These are phyloP conservation scores for Rhodomyrtus psidioides DNA, from an alignment of 441 rosid species.

Conservation along the genomic window DNA sequence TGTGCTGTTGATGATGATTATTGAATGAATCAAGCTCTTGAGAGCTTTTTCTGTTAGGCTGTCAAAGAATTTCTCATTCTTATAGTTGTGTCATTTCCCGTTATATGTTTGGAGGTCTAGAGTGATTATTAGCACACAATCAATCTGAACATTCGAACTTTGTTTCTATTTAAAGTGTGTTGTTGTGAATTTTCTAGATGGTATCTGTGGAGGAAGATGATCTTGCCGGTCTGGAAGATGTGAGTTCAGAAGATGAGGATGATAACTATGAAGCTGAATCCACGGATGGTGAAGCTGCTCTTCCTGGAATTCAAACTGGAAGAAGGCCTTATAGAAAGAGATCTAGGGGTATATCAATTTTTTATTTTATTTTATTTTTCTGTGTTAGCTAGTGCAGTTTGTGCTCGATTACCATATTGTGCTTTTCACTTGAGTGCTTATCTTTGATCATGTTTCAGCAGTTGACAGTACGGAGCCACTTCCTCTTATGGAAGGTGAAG, in stretches of 20 bases:
- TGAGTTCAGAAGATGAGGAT: slow-evolving; percentile 93
- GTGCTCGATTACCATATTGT: not conserved
- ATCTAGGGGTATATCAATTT: slow-evolving; percentile 49
- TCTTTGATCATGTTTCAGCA: slow-evolving; percentile 17
- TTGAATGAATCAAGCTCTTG: not conserved
- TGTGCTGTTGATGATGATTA: not conserved
- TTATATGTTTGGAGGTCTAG: not conserved
- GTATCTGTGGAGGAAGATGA: slow-evolving; percentile 98
- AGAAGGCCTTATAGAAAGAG: slow-evolving; percentile 74
- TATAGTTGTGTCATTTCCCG: not conserved
- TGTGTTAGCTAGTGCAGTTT: not conserved
- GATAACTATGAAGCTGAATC: slow-evolving; percentile 93
- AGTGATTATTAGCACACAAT: not conserved
- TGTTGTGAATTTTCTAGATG: slow-evolving; percentile 44
- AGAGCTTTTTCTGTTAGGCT: not conserved
- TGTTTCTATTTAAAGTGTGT: slow-evolving; percentile 1
- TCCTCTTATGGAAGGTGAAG: slow-evolving; percentile 99
- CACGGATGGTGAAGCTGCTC: slow-evolving; percentile 72
- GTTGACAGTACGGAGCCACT: slow-evolving; percentile 61
- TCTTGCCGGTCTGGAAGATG: slow-evolving; percentile 98
- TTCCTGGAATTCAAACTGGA: slow-evolving; percentile 63
- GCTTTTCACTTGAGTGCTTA: not conserved
- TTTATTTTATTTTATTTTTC: too few relatives aligned
- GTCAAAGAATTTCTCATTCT: not conserved
- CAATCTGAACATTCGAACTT: not conserved